Percentiles rank a stretch among this genome's conserved stretches.
These are phyloP conservation scores for Pseudogymnoascus sp. DNA, from an alignment of 2,329 filamentous ascomycete genomes.

Conservation along the genomic window DNA sequence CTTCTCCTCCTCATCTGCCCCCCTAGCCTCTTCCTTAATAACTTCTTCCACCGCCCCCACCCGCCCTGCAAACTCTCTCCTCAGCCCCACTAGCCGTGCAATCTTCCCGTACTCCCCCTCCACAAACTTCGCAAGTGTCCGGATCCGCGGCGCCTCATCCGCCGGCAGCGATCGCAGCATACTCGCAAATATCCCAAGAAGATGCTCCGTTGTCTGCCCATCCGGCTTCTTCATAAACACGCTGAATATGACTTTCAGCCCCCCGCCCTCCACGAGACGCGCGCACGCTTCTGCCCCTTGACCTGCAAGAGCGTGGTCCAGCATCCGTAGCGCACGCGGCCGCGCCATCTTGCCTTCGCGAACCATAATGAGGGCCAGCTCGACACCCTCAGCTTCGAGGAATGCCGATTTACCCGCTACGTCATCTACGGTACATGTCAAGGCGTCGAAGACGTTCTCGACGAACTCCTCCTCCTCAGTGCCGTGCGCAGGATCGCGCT, in stretches of 20 bases:
- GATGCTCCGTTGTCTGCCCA: constrained; percentile 61
- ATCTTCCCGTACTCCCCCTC: constrained; percentile 92
- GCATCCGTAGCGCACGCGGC: constrained; percentile 64
- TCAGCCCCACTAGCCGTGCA: constrained; percentile 59
- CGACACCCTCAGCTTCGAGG: constrained; percentile 81
- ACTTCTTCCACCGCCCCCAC: constrained; percentile 54
- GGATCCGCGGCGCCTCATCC: constrained; percentile 69
- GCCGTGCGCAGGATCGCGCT: constrained; percentile 75
- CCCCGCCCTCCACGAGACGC: constrained; percentile 71
- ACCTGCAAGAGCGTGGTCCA: constrained; percentile 72
- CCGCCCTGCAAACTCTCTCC: constrained; percentile 59
- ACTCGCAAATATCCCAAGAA: constrained; percentile 76
- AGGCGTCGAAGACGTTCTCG: constrained; percentile 82
- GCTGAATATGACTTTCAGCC: constrained; percentile 76
- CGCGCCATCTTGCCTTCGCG: constrained; percentile 81
- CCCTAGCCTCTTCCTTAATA: constrained; percentile 50
- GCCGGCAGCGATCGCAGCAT: constrained; percentile 73
- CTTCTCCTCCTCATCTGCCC: constrained; percentile 48
- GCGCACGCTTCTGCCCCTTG: constrained; percentile 58
- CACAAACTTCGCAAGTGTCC: constrained; percentile 85
- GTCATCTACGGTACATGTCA: constrained; percentile 75
- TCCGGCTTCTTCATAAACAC: constrained; percentile 80
- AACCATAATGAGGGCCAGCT: constrained; percentile 86
- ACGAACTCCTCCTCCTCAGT: constrained; percentile 90
- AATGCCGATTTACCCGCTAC: constrained; percentile 69